Evolutionary conservation across 495 filamentous ascomycete species (phyloP).

Genomic region (Mycothermus thermophilus): DNA sequence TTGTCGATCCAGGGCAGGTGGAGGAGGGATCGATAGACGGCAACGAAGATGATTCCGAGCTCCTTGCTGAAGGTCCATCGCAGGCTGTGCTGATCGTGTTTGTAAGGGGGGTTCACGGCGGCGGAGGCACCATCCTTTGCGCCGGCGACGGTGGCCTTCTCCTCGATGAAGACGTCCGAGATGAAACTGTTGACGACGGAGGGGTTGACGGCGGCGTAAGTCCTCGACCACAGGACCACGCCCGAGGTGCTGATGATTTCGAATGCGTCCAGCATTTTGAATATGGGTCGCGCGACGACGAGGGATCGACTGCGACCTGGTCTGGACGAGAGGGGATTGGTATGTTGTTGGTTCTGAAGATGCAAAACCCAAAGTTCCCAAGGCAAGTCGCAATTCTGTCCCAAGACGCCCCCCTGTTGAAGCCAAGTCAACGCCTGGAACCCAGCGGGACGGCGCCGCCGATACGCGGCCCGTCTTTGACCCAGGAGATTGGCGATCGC

Average conservation of each 20-base stretch:
- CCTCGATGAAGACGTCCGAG: constrained; percentile 93
- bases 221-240: constrained; percentile 90
- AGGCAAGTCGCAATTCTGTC: no score
- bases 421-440: no score
- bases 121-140: constrained; percentile 44
- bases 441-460: no score
- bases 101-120: constrained; percentile 56
- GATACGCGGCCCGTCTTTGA: no score
- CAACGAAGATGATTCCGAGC: constrained; percentile 87
- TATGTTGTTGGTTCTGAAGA: no score
- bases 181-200: constrained; percentile 89
- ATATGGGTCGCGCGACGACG: neutral
- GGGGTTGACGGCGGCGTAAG: constrained; percentile 63
- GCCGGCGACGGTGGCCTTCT: constrained; percentile 49
- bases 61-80: constrained; percentile 92
- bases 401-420: no score
- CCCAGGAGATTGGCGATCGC: no score
- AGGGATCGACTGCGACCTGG: neutral
- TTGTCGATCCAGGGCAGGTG: constrained; percentile 96
- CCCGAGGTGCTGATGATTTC: constrained; percentile 93
- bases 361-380: no score
- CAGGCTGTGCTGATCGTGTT: constrained; percentile 84
- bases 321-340: no score
- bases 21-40: constrained; percentile 88
- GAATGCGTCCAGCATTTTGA: constrained; percentile 79